Conservation (phyloP, 75 land plant genomes). For the Pinus tabuliformis region DNA sequence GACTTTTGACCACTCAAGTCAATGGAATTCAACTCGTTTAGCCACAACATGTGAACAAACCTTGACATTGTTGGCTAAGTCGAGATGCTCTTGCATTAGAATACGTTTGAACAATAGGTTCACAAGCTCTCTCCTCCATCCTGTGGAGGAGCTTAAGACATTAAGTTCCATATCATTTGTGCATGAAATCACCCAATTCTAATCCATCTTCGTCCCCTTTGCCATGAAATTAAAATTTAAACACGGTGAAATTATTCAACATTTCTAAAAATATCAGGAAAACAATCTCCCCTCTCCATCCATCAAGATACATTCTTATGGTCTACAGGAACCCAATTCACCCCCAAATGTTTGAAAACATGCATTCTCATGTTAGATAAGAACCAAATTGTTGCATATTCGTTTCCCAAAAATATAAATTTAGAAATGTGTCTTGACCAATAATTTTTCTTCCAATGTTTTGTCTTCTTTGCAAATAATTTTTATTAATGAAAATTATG, state of each 20-base stretch:
- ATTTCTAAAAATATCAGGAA: not conserved
- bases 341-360: not conserved
- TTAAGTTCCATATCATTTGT: not conserved
- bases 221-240: not conserved
- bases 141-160: no score
- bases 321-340: not conserved
- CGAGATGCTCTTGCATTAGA: no score
- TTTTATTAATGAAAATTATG: conserved; percentile 6
- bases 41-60: no score
- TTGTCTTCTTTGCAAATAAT: conserved; percentile 30
- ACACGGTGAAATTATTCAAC: not conserved
- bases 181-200: not conserved
- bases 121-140: no score
- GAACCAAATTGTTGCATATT: not conserved
- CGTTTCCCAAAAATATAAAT: not conserved
- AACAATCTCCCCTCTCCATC: not conserved
- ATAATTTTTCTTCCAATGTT: conserved; percentile 21
- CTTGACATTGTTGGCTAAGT: no score
- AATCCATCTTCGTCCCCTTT: not conserved
- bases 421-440: conserved; percentile 10
- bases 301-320: not conserved
- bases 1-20: no score
- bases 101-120: no score
- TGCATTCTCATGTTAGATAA: not conserved
- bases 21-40: no score